Percentiles rank a stretch among this genome's conserved stretches.
Conservation (phyloP, 73 alveolate species). For the Tetrahymena malaccensis region DNA sequence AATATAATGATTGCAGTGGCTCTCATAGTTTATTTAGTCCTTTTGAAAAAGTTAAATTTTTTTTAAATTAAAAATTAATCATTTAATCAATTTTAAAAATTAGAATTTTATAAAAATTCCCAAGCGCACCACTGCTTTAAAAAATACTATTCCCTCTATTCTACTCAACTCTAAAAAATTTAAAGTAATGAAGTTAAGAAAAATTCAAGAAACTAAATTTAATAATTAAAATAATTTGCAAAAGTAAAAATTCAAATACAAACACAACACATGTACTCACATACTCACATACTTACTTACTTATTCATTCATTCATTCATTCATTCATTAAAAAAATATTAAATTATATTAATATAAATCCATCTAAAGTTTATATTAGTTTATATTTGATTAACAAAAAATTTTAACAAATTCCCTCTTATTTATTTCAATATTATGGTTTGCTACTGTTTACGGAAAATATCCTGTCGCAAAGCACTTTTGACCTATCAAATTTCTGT, state of each 20-base stretch:
- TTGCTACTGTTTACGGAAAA: neutral
- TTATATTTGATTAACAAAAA: neutral
- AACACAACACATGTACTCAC: neutral
- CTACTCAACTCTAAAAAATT: neutral
- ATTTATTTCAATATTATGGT: too few relatives aligned
- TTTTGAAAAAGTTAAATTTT: neutral
- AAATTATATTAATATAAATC: too few relatives aligned
- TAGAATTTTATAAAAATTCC: neutral
- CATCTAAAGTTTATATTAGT: neutral
- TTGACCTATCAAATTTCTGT: too few relatives aligned
- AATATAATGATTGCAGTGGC: neutral
- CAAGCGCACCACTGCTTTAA: neutral
- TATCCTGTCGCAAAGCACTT: neutral
- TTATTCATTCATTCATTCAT: too few relatives aligned
- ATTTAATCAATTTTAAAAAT: neutral
- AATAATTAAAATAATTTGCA: neutral
- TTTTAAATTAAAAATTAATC: neutral
- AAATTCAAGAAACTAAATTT: neutral
- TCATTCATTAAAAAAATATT: too few relatives aligned
- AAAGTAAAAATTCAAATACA: neutral
- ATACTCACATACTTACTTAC: neutral
- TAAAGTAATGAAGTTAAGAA: neutral
- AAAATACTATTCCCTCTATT: neutral
- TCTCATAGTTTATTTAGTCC: neutral
- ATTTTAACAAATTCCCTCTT: too few relatives aligned